phyloP scores from a whole-genome alignment of 2,329 filamentous ascomycete species.

The Grosmannia penicillata region DNA sequence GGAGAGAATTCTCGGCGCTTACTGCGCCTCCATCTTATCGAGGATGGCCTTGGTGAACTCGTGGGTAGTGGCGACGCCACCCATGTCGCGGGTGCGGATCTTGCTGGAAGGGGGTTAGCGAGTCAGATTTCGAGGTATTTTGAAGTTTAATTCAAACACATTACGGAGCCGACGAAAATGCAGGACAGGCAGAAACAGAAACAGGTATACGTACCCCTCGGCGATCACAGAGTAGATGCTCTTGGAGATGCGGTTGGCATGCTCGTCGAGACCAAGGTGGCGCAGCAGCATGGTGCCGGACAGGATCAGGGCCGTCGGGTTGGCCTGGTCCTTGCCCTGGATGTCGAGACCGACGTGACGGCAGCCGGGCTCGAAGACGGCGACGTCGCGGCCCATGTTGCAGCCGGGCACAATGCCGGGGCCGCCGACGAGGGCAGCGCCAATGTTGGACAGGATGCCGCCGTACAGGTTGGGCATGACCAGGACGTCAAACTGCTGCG shows the following conservation, averaged over 20 bases:
- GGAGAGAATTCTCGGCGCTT: not conserved
- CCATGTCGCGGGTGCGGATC: constrained; percentile 89
- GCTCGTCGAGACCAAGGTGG: constrained; percentile 92
- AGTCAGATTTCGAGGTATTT: too few species aligned
- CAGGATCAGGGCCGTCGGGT: constrained; percentile 90
- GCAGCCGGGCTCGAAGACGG: constrained; percentile 97
- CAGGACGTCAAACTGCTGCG: constrained; percentile 98
- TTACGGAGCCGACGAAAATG: not conserved
- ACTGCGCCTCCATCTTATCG: constrained; percentile 68
- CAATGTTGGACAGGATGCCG: constrained; percentile 97
- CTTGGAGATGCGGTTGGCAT: constrained; percentile 96
- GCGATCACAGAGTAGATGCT: constrained; percentile 65
- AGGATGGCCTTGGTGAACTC: constrained; percentile 92
- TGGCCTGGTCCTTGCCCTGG: constrained; percentile 98
- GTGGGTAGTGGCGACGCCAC: constrained; percentile 75
- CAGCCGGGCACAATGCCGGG: constrained; percentile 95
- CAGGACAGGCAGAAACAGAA: not conserved
- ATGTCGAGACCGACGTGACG: constrained; percentile 98
- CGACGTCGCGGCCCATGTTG: constrained; percentile 98
- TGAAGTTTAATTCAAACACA: too few species aligned
- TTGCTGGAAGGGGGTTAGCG: constrained; percentile 45
- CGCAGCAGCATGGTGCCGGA: constrained; percentile 94
- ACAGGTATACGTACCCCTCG: constrained; percentile 54
- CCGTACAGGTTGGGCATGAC: constrained; percentile 99
- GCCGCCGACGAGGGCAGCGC: constrained; percentile 89